Evolutionary conservation across 1,139 yeast species (phyloP).

Genomic region (Yamadazyma siamensis): DNA sequence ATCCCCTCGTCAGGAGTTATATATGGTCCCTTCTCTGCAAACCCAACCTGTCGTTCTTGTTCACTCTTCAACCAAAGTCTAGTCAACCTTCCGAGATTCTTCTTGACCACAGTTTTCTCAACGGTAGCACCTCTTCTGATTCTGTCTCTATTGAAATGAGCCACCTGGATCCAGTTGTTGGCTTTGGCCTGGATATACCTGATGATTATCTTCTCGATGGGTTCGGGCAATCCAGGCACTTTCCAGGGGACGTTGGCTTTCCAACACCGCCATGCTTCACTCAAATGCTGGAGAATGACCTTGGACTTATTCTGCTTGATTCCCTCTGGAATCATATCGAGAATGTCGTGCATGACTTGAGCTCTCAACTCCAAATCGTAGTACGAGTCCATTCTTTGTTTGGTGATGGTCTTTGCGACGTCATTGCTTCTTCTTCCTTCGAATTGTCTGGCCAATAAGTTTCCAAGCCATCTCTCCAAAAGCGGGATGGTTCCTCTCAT

Average conservation of each 20-base stretch:
- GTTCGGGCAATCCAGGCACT: conserved; percentile 94
- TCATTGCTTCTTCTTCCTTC: conserved; percentile 94
- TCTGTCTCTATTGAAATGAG: conserved; percentile 88
- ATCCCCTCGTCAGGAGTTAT: conserved; percentile 88
- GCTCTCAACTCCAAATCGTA: conserved; percentile 92
- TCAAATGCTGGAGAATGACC: conserved; percentile 85
- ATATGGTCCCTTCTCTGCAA: conserved; percentile 85
- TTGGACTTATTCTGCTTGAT: conserved; percentile 83
- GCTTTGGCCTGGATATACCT: conserved; percentile 93
- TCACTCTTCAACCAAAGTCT: conserved; percentile 91
- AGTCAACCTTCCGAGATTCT: conserved; percentile 87
- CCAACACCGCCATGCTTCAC: conserved; percentile 99
- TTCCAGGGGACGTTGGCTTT: conserved; percentile 98
- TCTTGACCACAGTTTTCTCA: conserved; percentile 90
- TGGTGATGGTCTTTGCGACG: conserved; percentile 89
- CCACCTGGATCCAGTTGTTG: conserved; percentile 93
- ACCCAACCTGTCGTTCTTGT: conserved; percentile 80
- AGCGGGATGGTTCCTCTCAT: conserved; percentile 91
- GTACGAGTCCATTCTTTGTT: conserved; percentile 92
- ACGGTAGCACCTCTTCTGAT: conserved; percentile 85
- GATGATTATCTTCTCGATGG: conserved; percentile 80
- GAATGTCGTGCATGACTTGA: conserved; percentile 90
- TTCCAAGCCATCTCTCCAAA: conserved; percentile 93
- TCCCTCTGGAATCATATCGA: conserved; percentile 97
- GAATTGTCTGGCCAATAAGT: conserved; percentile 85